A percentile compares a stretch with the other conserved stretches of the same genome.
These are phyloP conservation scores for Letharia columbiana DNA, from an alignment of 495 filamentous ascomycete genomes.

Conservation along the genomic window DNA sequence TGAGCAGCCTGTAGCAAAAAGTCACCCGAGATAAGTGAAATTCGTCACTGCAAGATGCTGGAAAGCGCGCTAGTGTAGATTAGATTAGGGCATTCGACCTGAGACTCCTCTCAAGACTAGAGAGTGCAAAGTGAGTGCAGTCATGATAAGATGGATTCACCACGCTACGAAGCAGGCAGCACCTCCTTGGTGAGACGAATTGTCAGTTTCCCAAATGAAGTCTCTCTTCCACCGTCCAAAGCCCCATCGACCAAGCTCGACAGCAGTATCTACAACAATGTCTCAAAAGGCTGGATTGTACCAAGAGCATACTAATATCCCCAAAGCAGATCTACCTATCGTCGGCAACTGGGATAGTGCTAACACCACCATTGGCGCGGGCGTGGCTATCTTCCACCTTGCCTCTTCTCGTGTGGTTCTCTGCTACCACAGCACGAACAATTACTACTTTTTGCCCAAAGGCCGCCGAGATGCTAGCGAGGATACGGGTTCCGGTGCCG, in stretches of 20 bases:
- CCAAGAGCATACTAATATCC: neutral
- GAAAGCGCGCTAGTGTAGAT: neutral
- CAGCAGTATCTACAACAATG: neutral
- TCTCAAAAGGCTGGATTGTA: neutral
- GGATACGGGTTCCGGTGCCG: slow-evolving; percentile 31
- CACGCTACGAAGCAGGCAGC: neutral
- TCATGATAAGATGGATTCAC: neutral
- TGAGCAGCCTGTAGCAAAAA: no score
- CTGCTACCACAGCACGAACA: slow-evolving; percentile 34
- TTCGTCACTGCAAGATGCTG: neutral
- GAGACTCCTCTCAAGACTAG: neutral
- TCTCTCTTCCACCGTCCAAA: slow-evolving; percentile 11
- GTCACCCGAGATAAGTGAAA: no score
- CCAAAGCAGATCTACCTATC: slow-evolving; percentile 14
- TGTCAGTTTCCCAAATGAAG: neutral
- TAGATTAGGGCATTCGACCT: neutral
- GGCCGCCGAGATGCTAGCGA: slow-evolving; percentile 39
- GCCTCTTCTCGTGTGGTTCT: slow-evolving; percentile 36
- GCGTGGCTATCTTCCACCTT: slow-evolving; percentile 43
- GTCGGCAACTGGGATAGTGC: slow-evolving; percentile 20
- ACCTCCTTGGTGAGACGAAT: neutral
- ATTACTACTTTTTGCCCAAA: slow-evolving; percentile 42
- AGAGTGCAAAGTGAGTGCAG: neutral
- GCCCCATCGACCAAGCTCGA: neutral
- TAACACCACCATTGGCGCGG: slow-evolving; percentile 30